Evolutionary conservation across 75 land plant genomes (phyloP).

Genomic region (Pinus taeda): DNA sequence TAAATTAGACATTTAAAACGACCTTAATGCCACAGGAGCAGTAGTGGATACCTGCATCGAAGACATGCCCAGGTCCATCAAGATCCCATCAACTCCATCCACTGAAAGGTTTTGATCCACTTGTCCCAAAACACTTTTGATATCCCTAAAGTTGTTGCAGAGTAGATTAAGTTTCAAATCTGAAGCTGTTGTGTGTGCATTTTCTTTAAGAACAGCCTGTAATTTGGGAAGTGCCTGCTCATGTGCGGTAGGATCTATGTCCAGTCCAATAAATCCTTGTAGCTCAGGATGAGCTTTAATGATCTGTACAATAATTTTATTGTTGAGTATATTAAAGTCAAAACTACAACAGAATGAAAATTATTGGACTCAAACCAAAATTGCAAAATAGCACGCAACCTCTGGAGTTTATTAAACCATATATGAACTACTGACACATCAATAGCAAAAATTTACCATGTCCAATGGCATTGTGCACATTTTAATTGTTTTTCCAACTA

Average conservation of each 20-base stretch:
- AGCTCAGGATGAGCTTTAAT: conserved; percentile 83
- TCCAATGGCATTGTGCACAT: too few relatives aligned
- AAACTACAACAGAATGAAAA: too few relatives aligned
- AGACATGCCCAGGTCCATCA: conserved; percentile 98
- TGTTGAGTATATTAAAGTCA: too few relatives aligned
- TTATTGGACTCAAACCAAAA: too few relatives aligned
- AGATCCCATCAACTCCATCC: conserved; percentile 84
- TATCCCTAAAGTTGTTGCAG: conserved; percentile 60
- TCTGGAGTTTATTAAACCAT: too few relatives aligned
- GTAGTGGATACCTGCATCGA: conserved; percentile 88
- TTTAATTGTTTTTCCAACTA: too few relatives aligned
- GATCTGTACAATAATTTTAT: conserved; percentile 43
- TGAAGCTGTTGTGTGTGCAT: neutral
- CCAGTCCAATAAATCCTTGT: conserved; percentile 69
- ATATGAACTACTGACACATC: too few relatives aligned
- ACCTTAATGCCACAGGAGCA: neutral
- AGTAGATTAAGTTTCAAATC: conserved; percentile 34
- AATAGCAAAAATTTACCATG: too few relatives aligned
- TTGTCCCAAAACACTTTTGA: conserved; percentile 48
- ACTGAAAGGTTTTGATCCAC: conserved; percentile 34
- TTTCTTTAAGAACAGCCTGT: conserved; percentile 15
- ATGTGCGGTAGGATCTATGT: conserved; percentile 87
- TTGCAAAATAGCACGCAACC: too few relatives aligned
- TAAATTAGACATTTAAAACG: neutral
- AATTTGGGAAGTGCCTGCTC: conserved; percentile 50